Evolutionary conservation across 345 rosid genomes (phyloP).

Genomic region (Carallia pectinifolia): DNA sequence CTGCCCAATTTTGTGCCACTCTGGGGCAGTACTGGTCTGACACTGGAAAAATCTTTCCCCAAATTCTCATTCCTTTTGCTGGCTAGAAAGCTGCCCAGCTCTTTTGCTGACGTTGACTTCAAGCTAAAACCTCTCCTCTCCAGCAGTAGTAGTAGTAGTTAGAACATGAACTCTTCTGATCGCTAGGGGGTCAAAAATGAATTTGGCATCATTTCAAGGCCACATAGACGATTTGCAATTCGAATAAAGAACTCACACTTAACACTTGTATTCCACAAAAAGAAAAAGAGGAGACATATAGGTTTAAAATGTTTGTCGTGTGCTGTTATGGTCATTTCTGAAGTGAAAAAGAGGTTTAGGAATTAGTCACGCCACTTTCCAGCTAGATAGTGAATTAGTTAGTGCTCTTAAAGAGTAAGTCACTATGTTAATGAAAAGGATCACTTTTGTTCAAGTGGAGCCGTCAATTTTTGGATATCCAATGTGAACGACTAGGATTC

Average conservation of each 20-base stretch:
- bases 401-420: conserved; percentile 20
- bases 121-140: not conserved
- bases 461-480: too few species aligned
- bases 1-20: too few species aligned
- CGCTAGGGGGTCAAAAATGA: conserved; percentile 20
- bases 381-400: conserved; percentile 15
- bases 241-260: conserved; percentile 9
- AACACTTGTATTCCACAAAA: conserved; percentile 26
- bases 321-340: not conserved
- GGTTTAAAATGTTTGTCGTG: not conserved
- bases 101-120: not conserved
- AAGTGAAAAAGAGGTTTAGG: conserved; percentile 46
- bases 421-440: not conserved
- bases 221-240: conserved; percentile 23
- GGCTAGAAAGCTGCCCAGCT: not conserved
- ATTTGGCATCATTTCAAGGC: conserved; percentile 30
- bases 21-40: not conserved
- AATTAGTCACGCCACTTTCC: conserved; percentile 45
- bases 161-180: conserved; percentile 22
- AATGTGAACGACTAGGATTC: too few species aligned
- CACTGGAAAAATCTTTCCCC: not conserved
- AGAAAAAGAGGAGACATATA: not conserved
- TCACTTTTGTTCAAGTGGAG: too few species aligned
- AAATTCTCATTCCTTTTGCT: not conserved
- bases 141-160: too few species aligned